Percentiles rank a stretch among this genome's conserved stretches.
These are phyloP conservation scores for Funneliformis caledonium DNA, from an alignment of 371 early-diverging fungal genomes.

Conservation along the genomic window DNA sequence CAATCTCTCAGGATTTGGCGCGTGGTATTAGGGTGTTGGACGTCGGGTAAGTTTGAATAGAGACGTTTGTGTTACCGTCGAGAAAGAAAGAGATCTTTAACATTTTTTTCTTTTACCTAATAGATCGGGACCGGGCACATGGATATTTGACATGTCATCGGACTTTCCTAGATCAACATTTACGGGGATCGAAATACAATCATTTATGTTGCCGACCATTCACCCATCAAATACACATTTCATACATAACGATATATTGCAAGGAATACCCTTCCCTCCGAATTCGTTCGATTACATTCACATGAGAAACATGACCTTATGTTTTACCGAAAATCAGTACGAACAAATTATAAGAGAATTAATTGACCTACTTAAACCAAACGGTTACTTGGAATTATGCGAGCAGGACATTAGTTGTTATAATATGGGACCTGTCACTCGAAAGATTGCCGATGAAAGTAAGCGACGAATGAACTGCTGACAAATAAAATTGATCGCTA, in stretches of 20 bases:
- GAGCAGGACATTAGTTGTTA: not conserved
- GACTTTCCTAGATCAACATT: not conserved
- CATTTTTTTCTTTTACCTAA: not conserved
- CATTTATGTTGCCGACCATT: not conserved
- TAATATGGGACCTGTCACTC: not conserved
- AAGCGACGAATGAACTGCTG: not conserved
- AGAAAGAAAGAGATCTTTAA: no score
- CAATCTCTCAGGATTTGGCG: not conserved
- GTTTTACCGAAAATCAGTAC: not conserved
- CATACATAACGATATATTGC: not conserved
- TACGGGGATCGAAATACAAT: not conserved
- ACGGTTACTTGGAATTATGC: slow-evolving; percentile 22
- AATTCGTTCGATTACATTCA: not conserved
- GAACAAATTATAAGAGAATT: not conserved
- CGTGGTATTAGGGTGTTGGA: not conserved
- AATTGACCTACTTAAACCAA: slow-evolving; percentile 8
- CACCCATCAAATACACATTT: not conserved
- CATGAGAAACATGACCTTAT: not conserved
- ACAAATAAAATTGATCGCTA: no score
- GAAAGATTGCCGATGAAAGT: not conserved
- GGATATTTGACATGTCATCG: not conserved
- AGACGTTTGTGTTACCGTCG: no score
- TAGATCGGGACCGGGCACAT: not conserved
- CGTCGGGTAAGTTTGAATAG: not conserved
- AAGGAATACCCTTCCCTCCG: not conserved